Evolutionary conservation across 768 basidiomycete species (phyloP).

Genomic region (Trametes sanguinea): DNA sequence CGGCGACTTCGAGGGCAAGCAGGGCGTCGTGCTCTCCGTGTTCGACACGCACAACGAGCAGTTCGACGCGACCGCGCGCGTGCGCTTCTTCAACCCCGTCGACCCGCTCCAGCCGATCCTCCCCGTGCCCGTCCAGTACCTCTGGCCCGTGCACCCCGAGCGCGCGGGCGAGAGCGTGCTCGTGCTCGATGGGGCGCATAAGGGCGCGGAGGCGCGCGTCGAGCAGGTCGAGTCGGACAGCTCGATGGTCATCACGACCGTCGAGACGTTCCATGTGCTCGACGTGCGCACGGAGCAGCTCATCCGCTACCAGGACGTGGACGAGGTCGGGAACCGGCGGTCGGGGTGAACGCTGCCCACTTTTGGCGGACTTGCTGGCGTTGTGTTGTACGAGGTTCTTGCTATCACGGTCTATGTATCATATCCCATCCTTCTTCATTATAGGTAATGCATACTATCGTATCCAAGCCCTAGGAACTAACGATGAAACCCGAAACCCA

Average conservation of each 20-base stretch:
- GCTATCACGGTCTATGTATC: neutral
- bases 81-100: conserved; percentile 27
- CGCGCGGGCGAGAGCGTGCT: conserved; percentile 22
- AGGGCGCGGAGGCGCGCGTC: conserved; percentile 25
- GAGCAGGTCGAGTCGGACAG: conserved; percentile 19
- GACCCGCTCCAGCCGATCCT: conserved; percentile 21
- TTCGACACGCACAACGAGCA: conserved; percentile 28
- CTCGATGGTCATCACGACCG: conserved; percentile 19
- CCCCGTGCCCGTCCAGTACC: conserved; percentile 29
- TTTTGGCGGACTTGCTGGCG: neutral
- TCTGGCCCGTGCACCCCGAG: conserved; percentile 29
- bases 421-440: neutral
- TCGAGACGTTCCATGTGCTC: conserved; percentile 23
- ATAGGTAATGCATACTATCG: neutral
- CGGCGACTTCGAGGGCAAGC: conserved; percentile 32
- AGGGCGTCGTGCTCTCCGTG: conserved; percentile 28
- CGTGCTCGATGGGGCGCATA: conserved; percentile 24
- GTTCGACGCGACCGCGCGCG: conserved; percentile 27
- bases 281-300: conserved; percentile 25
- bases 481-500: neutral
- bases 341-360: neutral
- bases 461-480: neutral
- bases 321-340: conserved; percentile 22
- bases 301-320: conserved; percentile 14
- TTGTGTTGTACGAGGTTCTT: conserved; percentile 3